Conservation (phyloP, 768 basidiomycete species). For the Lentinula lateritia region DNA sequence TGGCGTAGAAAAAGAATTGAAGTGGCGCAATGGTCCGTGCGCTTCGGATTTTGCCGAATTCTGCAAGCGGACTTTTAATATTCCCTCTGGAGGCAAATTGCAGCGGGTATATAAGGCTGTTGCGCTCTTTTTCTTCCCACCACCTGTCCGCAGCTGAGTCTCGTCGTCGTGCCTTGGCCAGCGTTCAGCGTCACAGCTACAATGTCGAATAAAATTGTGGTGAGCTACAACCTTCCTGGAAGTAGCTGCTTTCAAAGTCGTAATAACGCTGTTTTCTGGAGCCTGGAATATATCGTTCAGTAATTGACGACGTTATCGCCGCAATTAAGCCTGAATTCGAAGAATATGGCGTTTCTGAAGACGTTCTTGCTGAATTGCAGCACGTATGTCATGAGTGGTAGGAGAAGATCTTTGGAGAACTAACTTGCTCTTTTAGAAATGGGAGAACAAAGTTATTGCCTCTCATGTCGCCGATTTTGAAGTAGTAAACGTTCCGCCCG, state of each 20-base stretch:
- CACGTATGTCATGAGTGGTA: constrained; percentile 51
- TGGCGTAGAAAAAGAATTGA: background rate
- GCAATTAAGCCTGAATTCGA: constrained; percentile 92
- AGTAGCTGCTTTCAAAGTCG: constrained; percentile 44
- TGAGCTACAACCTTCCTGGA: constrained; percentile 71
- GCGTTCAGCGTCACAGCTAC: constrained; percentile 16
- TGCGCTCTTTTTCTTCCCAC: constrained; percentile 8
- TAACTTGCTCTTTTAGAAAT: constrained; percentile 56
- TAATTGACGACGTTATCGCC: constrained; percentile 95
- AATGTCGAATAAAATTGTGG: constrained; percentile 99
- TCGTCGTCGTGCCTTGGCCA: constrained; percentile 11
- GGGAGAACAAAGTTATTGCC: constrained; percentile 92
- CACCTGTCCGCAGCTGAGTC: constrained; percentile 12
- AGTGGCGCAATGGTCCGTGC: background rate
- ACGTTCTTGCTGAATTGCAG: constrained; percentile 84
- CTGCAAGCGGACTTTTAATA: constrained; percentile 5
- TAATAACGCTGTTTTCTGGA: constrained; percentile 57
- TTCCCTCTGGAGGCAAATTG: constrained; percentile 2
- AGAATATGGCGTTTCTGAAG: constrained; percentile 90
- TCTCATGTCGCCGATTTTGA: constrained; percentile 95
- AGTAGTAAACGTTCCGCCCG: constrained; percentile 31
- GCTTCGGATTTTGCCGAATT: background rate
- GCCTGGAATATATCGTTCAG: constrained; percentile 85
- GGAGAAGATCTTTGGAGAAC: background rate
- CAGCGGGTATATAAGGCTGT: constrained; percentile 9